Evolutionary conservation across 805 yeast genomes (phyloP).

Genomic region (Metschnikowia matae): DNA sequence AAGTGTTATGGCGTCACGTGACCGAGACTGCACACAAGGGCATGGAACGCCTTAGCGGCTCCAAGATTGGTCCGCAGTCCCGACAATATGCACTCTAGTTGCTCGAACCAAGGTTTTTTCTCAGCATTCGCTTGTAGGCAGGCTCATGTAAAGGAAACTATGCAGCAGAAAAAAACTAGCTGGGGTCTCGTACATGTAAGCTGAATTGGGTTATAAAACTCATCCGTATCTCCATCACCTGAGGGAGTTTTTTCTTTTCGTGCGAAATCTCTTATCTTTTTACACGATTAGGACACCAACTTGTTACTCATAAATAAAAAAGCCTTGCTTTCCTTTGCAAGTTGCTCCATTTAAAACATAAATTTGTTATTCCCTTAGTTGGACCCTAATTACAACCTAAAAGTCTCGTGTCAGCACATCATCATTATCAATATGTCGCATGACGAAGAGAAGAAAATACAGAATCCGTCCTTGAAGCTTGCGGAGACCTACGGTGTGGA

Average conservation of each 20-base stretch:
- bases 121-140: background rate
- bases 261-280: conserved; percentile 4
- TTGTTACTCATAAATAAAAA: background rate
- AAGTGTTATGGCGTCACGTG: background rate
- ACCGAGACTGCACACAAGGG: background rate
- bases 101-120: background rate
- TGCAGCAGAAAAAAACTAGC: background rate
- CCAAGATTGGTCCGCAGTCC: background rate
- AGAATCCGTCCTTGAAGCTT: conserved; percentile 4
- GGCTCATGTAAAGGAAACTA: background rate
- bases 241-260: background rate
- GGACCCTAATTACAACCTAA: background rate
- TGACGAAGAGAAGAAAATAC: conserved; percentile 8
- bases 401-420: background rate
- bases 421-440: background rate
- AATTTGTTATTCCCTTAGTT: background rate
- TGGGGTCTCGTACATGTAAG: conserved; percentile 1
- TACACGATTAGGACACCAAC: background rate
- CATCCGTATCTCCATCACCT: background rate
- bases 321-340: background rate
- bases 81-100: background rate
- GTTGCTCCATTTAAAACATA: background rate
- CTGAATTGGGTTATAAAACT: conserved; percentile 3
- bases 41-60: background rate
- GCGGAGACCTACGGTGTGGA: conserved; percentile 10